A percentile compares a stretch with the other conserved stretches of the same genome.
phyloP scores from a whole-genome alignment of 495 filamentous ascomycete genomes.

The Cryomyces antarcticus region DNA sequence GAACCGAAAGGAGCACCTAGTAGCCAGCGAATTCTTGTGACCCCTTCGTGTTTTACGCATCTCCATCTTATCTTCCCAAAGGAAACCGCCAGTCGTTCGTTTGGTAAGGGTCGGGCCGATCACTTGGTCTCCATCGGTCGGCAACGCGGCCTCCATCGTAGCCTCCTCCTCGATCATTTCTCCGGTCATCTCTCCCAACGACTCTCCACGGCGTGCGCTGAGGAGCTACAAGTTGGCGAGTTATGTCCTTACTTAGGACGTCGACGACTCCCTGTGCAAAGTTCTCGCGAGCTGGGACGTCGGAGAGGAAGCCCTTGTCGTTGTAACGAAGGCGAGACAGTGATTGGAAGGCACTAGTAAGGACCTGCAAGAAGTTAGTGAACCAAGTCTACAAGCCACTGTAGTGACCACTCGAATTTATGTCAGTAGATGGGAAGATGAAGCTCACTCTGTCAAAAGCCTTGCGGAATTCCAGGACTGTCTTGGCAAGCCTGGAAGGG shows the following conservation, averaged over 20 bases:
- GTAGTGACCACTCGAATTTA: neutral
- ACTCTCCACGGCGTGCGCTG: too few species aligned
- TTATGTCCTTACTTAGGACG: slow-evolving; percentile 12
- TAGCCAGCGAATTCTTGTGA: too few species aligned
- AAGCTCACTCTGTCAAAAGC: slow-evolving; percentile 16
- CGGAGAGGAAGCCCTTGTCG: slow-evolving; percentile 15
- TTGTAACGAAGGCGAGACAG: slow-evolving; percentile 7
- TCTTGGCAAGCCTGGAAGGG: slow-evolving; percentile 6
- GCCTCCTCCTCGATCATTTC: too few species aligned
- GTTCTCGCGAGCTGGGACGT: slow-evolving; percentile 18
- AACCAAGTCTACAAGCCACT: neutral
- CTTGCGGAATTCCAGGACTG: slow-evolving; percentile 25
- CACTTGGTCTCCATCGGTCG: too few species aligned
- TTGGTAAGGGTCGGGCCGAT: too few species aligned
- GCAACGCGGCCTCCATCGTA: too few species aligned
- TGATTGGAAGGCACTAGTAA: slow-evolving; percentile 13
- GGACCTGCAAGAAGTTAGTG: slow-evolving; percentile 5
- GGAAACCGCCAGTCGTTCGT: too few species aligned
- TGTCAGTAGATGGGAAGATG: slow-evolving; percentile 3
- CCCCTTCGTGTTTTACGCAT: too few species aligned
- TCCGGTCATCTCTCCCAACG: too few species aligned
- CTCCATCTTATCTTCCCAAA: too few species aligned
- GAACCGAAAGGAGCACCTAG: too few species aligned
- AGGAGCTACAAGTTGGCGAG: too few species aligned
- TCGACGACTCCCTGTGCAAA: slow-evolving; percentile 24